A percentile compares a stretch with the other conserved stretches of the same genome.
Evolutionary conservation across 331 rosid species (phyloP).

Genomic region (Stylosanthes scabra): DNA sequence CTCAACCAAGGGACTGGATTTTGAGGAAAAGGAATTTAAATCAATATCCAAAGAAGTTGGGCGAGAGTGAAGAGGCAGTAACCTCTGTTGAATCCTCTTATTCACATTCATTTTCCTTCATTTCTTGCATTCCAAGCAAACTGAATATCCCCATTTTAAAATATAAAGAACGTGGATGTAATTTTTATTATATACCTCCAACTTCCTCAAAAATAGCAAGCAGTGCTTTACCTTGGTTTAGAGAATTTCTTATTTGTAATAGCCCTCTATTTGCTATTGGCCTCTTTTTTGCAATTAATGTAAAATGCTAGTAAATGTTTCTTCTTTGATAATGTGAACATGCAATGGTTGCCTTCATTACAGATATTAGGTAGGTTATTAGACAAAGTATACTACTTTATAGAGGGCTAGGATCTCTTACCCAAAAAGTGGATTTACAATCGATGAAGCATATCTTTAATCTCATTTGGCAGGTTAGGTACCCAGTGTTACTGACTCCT

Average conservation of each 20-base stretch:
- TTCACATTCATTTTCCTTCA: too few species aligned
- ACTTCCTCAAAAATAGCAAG: not conserved
- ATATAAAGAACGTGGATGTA: not conserved
- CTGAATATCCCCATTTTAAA: too few species aligned
- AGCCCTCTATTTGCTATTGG: not conserved
- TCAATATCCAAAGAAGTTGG: too few species aligned
- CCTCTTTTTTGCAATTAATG: slow-evolving; percentile 1
- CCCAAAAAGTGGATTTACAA: slow-evolving; percentile 35
- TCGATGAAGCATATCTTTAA: slow-evolving; percentile 38
- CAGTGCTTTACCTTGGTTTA: slow-evolving; percentile 1
- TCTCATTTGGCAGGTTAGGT: slow-evolving; percentile 82
- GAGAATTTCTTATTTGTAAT: slow-evolving; percentile 13
- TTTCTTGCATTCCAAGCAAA: too few species aligned
- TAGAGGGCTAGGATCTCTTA: slow-evolving; percentile 12
- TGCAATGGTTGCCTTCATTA: slow-evolving; percentile 26
- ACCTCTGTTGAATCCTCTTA: too few species aligned
- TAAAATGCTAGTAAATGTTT: not conserved
- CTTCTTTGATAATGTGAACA: slow-evolving; percentile 6
- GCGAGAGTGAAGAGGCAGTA: too few species aligned
- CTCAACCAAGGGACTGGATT: too few species aligned
- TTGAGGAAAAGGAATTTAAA: too few species aligned
- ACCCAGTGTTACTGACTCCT: slow-evolving; percentile 95
- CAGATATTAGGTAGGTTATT: slow-evolving; percentile 11
- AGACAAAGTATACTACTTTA: not conserved
- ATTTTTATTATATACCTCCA: not conserved